Conservation (phyloP, 306 rosid genomes). For the Begonia loranthoides region DNA sequence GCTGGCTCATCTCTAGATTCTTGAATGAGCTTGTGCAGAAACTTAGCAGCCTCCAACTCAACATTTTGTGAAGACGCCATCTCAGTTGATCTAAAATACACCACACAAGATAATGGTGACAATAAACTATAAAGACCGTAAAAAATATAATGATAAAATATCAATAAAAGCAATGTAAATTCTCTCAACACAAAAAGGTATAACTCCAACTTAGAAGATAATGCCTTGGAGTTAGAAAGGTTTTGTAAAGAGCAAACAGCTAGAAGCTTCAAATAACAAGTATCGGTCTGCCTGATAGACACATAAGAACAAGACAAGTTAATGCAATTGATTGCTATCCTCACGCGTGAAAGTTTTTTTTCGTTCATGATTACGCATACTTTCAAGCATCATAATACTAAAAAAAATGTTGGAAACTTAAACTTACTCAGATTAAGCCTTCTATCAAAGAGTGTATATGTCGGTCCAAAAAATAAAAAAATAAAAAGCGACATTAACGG, state of each 20-base stretch:
- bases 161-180: not conserved
- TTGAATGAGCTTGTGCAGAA: constrained; percentile 94
- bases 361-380: too few relatives aligned
- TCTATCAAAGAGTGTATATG: too few relatives aligned
- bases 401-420: not conserved
- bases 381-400: not conserved
- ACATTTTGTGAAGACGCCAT: constrained; percentile 83
- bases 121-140: not conserved
- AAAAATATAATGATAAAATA: not conserved
- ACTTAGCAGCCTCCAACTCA: constrained; percentile 99
- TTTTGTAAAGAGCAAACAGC: too few relatives aligned
- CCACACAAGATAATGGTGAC: not conserved
- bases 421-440: too few relatives aligned
- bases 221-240: not conserved
- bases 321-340: not conserved
- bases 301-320: not conserved
- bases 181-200: not conserved
- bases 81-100: constrained; percentile 33
- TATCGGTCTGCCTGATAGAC: not conserved
- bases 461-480: too few relatives aligned
- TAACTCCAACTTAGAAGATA: not conserved
- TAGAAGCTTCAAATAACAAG: not conserved
- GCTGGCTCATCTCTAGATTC: constrained; percentile 97
- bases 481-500: too few relatives aligned
- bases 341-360: not conserved